Evolutionary conservation across 495 filamentous ascomycete species (phyloP).

Genomic region (Aspergillus mulundensis): DNA sequence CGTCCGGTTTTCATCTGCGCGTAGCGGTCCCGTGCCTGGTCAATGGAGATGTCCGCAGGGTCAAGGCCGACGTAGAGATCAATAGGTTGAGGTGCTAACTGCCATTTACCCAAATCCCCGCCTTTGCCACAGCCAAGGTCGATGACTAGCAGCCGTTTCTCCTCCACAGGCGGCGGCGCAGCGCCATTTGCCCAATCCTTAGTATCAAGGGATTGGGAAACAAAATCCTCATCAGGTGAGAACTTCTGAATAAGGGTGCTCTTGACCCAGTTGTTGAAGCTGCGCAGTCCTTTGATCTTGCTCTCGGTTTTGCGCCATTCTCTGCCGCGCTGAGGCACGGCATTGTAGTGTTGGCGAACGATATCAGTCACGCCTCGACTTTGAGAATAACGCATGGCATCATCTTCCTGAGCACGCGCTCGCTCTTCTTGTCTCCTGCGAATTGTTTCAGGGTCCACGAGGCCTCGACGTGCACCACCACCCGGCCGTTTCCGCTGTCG

Average conservation of each 20-base stretch:
- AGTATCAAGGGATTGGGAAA: constrained; percentile 34
- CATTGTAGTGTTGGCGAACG: constrained; percentile 90
- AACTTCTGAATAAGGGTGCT: constrained; percentile 96
- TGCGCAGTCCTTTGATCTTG: constrained; percentile 87
- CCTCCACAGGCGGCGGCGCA: constrained; percentile 36
- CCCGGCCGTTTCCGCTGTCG: constrained; percentile 85
- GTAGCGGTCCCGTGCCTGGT: constrained; percentile 84
- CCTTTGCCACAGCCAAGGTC: constrained; percentile 97
- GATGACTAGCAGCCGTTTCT: constrained; percentile 66
- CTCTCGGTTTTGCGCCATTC: constrained; percentile 93
- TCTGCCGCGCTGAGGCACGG: constrained; percentile 79
- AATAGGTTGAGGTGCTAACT: constrained; percentile 77
- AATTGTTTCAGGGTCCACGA: constrained; percentile 64
- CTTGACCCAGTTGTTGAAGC: constrained; percentile 99
- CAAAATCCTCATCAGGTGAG: constrained; percentile 72
- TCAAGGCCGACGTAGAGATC: constrained; percentile 90
- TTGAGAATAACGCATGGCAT: constrained; percentile 44
- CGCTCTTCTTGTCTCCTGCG: constrained; percentile 62
- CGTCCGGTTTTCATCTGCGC: constrained; percentile 63
- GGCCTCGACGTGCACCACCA: constrained; percentile 69
- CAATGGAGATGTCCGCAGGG: constrained; percentile 84
- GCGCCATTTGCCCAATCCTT: constrained; percentile 52
- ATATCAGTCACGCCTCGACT: constrained; percentile 70
- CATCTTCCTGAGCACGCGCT: constrained; percentile 54
- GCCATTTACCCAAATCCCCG: constrained; percentile 93